Percentiles rank a stretch among this genome's conserved stretches.
phyloP scores from a whole-genome alignment of 768 basidiomycete genomes.

The Collybia nuda region DNA sequence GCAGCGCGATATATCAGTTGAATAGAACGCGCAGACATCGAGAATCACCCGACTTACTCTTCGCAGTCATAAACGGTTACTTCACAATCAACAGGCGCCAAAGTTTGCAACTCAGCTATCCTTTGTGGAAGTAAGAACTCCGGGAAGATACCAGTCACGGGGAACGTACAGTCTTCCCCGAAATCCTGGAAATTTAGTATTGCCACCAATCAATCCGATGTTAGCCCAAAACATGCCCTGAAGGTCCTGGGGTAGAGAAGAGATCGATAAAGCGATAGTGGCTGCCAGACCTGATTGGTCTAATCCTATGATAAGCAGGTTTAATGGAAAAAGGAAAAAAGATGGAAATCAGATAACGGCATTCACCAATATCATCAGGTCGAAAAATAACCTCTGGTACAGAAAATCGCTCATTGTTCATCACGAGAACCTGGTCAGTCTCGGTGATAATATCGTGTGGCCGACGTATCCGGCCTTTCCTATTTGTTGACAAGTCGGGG shows the following conservation, averaged over 20 bases:
- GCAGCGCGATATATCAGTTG: slow-evolving; percentile 9
- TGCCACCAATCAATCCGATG: slow-evolving; percentile 88
- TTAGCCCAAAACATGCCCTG: slow-evolving; percentile 96
- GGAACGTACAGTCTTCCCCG: slow-evolving; percentile 68
- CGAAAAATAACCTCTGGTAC: slow-evolving; percentile 93
- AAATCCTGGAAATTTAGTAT: slow-evolving; percentile 73
- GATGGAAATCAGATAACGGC: slow-evolving; percentile 18
- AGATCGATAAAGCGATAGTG: slow-evolving; percentile 76
- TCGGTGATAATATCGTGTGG: slow-evolving; percentile 53
- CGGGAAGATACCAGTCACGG: slow-evolving; percentile 9
- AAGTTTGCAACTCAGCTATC: slow-evolving; percentile 66
- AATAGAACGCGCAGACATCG: slow-evolving; percentile 4
- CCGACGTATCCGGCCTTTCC: slow-evolving; percentile 54
- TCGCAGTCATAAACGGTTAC: slow-evolving; percentile 70
- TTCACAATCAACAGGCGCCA: slow-evolving; percentile 82
- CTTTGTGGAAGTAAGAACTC: slow-evolving; percentile 37
- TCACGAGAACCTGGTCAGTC: slow-evolving; percentile 70
- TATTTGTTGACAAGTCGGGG: slow-evolving; percentile 78
- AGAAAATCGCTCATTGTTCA: slow-evolving; percentile 90
- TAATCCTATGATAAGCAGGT: slow-evolving; percentile 47
- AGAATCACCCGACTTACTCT: slow-evolving; percentile 53
- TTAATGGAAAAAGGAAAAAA: slow-evolving; percentile 20
- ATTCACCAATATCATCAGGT: slow-evolving; percentile 87
- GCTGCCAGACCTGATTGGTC: slow-evolving; percentile 79
- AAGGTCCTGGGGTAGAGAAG: slow-evolving; percentile 72